Percentiles rank a stretch among this genome's conserved stretches.
Evolutionary conservation across 306 rosid species (phyloP).

Genomic region (Aeschynomene evenia): DNA sequence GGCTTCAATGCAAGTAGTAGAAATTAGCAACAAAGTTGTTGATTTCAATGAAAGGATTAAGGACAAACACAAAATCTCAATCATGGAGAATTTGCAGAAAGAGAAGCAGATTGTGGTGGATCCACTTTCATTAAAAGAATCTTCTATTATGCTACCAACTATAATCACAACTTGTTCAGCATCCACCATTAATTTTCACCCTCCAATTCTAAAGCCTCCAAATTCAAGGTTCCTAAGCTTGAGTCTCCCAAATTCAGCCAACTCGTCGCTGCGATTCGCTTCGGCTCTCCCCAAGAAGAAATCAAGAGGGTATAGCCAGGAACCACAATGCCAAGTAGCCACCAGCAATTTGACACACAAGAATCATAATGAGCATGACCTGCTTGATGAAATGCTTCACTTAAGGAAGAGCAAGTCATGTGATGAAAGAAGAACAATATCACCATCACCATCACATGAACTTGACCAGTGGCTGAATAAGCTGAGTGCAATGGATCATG

Average conservation of each 20-base stretch:
- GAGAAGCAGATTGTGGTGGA: slow-evolving; percentile 81
- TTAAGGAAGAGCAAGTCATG: slow-evolving; percentile 68
- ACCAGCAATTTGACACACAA: slow-evolving; percentile 16
- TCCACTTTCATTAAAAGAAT: slow-evolving; percentile 59
- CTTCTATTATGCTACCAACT: slow-evolving; percentile 29
- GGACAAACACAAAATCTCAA: slow-evolving; percentile 9
- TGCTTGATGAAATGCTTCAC: slow-evolving; percentile 34
- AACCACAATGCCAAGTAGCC: slow-evolving; percentile 34
- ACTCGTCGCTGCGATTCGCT: slow-evolving; percentile 53
- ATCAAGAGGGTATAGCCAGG: slow-evolving; percentile 34
- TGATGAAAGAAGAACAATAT: slow-evolving; percentile 44
- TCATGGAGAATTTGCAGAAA: slow-evolving; percentile 39
- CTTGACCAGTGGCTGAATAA: slow-evolving; percentile 57
- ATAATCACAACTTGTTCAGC: slow-evolving; percentile 33
- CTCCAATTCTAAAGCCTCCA: slow-evolving; percentile 60
- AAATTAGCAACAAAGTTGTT: neutral
- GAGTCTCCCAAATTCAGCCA: slow-evolving; percentile 74
- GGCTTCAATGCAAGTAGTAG: neutral
- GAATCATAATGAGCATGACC: slow-evolving; percentile 28
- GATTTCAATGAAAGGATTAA: neutral
- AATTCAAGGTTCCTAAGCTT: slow-evolving; percentile 60
- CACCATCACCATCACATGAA: slow-evolving; percentile 43
- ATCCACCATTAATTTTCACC: slow-evolving; percentile 33
- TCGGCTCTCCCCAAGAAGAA: slow-evolving; percentile 41
- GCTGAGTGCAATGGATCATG: slow-evolving; percentile 32